phyloP scores from a whole-genome alignment of 1,139 yeast genomes.

The Candida tropicalis region DNA sequence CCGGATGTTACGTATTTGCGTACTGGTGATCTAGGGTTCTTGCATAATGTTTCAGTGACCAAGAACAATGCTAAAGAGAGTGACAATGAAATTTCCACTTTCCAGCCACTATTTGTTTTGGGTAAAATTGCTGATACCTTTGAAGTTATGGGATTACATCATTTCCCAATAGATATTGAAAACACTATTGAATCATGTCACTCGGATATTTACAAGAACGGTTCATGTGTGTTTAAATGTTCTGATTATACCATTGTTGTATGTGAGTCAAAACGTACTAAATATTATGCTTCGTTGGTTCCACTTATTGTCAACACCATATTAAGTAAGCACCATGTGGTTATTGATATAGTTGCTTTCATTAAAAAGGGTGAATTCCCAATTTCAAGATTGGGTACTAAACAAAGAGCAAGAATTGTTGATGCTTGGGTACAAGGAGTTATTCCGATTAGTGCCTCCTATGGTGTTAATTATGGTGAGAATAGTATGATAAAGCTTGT shows the following conservation, averaged over 20 bases:
- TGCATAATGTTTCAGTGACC: conserved; percentile 67
- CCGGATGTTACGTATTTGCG: conserved; percentile 67
- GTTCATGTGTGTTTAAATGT: conserved; percentile 76
- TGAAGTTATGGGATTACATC: conserved; percentile 89
- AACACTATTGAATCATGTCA: conserved; percentile 71
- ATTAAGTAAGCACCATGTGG: conserved; percentile 78
- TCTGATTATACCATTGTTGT: conserved; percentile 82
- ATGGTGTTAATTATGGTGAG: conserved; percentile 68
- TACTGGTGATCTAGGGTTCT: conserved; percentile 93
- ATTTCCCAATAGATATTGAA: conserved; percentile 86
- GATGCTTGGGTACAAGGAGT: conserved; percentile 57
- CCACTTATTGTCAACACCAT: conserved; percentile 83
- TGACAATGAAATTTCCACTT: conserved; percentile 32
- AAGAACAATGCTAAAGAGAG: conserved; percentile 32
- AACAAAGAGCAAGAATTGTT: conserved; percentile 73
- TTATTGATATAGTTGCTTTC: conserved; percentile 86
- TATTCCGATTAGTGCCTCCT: conserved; percentile 44
- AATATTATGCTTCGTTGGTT: conserved; percentile 70
- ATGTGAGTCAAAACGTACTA: conserved; percentile 60
- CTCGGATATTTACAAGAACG: conserved; percentile 56
- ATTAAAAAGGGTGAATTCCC: conserved; percentile 68
- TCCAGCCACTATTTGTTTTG: conserved; percentile 82
- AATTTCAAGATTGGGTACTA: conserved; percentile 68
- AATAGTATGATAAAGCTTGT: conserved; percentile 57
- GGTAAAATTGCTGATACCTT: conserved; percentile 89